Conservation (phyloP, 2,329 filamentous ascomycete genomes). For the Botrytis byssoidea region DNA sequence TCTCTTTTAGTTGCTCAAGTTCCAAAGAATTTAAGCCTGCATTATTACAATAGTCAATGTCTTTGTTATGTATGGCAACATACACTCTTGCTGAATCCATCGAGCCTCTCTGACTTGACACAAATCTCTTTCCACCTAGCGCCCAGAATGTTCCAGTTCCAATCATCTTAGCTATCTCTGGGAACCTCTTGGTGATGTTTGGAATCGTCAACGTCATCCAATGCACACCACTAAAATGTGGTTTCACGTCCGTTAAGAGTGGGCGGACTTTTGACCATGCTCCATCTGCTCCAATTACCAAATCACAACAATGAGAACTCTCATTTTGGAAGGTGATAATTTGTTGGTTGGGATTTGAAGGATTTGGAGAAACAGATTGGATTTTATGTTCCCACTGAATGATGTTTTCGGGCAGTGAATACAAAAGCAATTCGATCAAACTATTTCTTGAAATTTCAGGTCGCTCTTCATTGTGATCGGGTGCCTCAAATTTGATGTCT, state of each 20-base stretch:
- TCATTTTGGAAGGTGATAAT: constrained; percentile 20
- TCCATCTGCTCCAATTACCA: constrained; percentile 47
- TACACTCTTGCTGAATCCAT: constrained; percentile 26
- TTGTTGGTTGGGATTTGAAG: constrained; percentile 3
- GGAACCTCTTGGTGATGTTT: constrained; percentile 16
- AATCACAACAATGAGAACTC: constrained; percentile 35
- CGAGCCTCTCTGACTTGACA: constrained; percentile 25
- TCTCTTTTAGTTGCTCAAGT: constrained; percentile 13
- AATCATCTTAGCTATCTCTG: constrained; percentile 20
- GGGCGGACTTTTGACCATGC: constrained; percentile 43
- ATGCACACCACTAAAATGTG: constrained; percentile 22
- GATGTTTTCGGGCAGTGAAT: constrained; percentile 23
- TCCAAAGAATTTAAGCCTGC: neutral
- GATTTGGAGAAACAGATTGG: neutral
- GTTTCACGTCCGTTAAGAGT: constrained; percentile 31
- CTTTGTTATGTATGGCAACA: constrained; percentile 18
- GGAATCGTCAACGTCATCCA: constrained; percentile 29
- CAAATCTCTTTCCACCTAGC: constrained; percentile 4
- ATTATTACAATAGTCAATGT: constrained; percentile 12
- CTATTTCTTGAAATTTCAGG: constrained; percentile 35
- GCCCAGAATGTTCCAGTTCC: constrained; percentile 26
- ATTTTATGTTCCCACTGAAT: constrained; percentile 32
- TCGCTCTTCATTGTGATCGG: constrained; percentile 25
- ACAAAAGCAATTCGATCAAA: constrained; percentile 33
- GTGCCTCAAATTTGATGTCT: constrained; percentile 29